phyloP scores from a whole-genome alignment of 345 rosid genomes.

The Lagerstroemia speciosa region DNA sequence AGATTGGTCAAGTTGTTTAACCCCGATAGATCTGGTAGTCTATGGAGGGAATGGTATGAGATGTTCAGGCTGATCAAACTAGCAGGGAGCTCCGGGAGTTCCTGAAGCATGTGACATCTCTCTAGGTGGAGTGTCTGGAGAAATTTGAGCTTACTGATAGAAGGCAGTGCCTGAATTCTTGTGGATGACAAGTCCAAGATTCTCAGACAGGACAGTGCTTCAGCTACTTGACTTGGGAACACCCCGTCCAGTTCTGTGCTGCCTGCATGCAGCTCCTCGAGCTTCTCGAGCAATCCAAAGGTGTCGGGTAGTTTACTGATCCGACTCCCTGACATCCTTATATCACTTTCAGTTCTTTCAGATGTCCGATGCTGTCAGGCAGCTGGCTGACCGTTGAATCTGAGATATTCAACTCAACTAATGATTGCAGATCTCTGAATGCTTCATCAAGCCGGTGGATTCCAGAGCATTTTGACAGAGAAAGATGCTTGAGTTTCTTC shows the following conservation, averaged over 20 bases:
- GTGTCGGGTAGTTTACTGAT: background rate
- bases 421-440: background rate
- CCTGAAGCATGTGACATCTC: background rate
- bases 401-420: constrained; percentile 3
- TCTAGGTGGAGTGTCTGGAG: background rate
- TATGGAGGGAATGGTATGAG: background rate
- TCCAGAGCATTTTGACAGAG: background rate
- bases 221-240: background rate
- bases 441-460: background rate
- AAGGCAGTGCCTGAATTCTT: background rate
- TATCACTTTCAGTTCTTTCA: background rate
- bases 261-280: background rate
- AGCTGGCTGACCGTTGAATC: background rate
- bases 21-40: background rate
- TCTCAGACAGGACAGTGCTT: background rate
- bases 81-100: background rate
- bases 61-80: background rate
- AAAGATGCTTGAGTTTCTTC: background rate
- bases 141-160: background rate
- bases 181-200: background rate
- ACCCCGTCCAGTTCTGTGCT: background rate
- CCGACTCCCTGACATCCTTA: background rate
- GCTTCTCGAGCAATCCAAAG: background rate
- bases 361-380: background rate
- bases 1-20: background rate